Evolutionary conservation across 2,329 filamentous ascomycete species (phyloP).

Genomic region (Chaetomium strumarium): DNA sequence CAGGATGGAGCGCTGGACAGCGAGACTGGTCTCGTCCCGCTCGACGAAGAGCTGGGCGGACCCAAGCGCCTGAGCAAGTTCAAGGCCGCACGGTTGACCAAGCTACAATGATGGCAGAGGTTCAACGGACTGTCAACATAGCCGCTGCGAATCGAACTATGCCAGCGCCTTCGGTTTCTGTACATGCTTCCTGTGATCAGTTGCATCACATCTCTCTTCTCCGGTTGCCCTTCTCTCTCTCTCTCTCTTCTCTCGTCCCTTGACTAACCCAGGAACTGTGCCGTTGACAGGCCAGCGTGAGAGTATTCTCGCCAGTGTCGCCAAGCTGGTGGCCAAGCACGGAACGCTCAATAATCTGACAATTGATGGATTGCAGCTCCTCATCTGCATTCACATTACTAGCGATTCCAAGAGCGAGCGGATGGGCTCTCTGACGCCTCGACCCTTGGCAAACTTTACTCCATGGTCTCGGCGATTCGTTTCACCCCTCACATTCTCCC

Average conservation of each 20-base stretch:
- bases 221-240: background rate
- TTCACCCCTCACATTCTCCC: conserved; percentile 55
- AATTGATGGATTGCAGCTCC: conserved; percentile 49
- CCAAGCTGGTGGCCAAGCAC: conserved; percentile 17
- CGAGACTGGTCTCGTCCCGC: conserved; percentile 58
- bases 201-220: background rate
- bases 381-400: conserved; percentile 50
- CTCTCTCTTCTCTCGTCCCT: background rate
- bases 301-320: background rate
- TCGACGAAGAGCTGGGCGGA: conserved; percentile 61
- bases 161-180: conserved; percentile 2
- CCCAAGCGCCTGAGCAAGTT: conserved; percentile 64
- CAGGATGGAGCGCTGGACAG: conserved; percentile 52
- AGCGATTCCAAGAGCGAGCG: conserved; percentile 49
- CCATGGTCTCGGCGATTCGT: conserved; percentile 54
- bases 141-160: conserved; percentile 21
- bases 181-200: conserved; percentile 6
- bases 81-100: conserved; percentile 61
- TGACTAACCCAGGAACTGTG: background rate
- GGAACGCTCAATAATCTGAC: conserved; percentile 43
- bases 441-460: conserved; percentile 27
- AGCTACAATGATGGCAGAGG: conserved; percentile 33
- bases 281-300: background rate
- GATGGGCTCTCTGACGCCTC: conserved; percentile 57
- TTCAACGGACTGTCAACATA: conserved; percentile 25